phyloP scores from a whole-genome alignment of 2,329 filamentous ascomycete species.

The Lasiodiplodia theobromae region DNA sequence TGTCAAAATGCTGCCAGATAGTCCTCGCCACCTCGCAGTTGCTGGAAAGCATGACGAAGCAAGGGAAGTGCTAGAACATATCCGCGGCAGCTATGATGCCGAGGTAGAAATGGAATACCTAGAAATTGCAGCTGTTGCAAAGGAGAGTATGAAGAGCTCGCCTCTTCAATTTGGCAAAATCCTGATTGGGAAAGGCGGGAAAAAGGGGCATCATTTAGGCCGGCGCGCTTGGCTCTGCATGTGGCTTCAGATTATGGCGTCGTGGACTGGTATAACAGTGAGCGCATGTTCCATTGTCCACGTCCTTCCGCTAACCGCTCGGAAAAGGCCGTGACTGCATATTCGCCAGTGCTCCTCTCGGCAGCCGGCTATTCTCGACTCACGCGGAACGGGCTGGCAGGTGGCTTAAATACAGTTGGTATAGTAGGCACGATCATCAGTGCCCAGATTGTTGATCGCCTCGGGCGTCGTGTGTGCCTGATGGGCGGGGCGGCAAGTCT shows the following conservation, averaged over 20 bases:
- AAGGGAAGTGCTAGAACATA: conserved; percentile 36
- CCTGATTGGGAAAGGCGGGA: conserved; percentile 43
- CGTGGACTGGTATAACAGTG: conserved; percentile 54
- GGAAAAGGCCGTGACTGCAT: conserved; percentile 40
- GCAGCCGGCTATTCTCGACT: conserved; percentile 47
- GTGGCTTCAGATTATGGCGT: conserved; percentile 56
- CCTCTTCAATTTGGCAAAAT: conserved; percentile 50
- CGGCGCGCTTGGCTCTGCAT: conserved; percentile 53
- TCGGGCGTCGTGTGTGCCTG: conserved; percentile 54
- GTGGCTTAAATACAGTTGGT: conserved; percentile 60
- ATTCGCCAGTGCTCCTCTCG: conserved; percentile 42
- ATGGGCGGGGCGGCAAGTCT: conserved; percentile 50
- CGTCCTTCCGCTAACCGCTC: not conserved
- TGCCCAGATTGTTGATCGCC: conserved; percentile 58
- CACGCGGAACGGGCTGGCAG: conserved; percentile 57
- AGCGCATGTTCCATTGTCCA: not conserved
- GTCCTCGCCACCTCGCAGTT: conserved; percentile 47
- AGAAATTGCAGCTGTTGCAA: conserved; percentile 46
- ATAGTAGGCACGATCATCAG: conserved; percentile 60
- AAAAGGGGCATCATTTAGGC: conserved; percentile 43
- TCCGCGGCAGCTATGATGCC: conserved; percentile 44
- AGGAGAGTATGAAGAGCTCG: conserved; percentile 44
- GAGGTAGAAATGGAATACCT: conserved; percentile 38
- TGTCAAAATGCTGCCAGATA: conserved; percentile 55
- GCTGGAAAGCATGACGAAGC: conserved; percentile 42